Percentiles rank a stretch among this genome's conserved stretches.
phyloP scores from a whole-genome alignment of 225 moss, liverwort and hornwort species.

The Lunularia cruciata region DNA sequence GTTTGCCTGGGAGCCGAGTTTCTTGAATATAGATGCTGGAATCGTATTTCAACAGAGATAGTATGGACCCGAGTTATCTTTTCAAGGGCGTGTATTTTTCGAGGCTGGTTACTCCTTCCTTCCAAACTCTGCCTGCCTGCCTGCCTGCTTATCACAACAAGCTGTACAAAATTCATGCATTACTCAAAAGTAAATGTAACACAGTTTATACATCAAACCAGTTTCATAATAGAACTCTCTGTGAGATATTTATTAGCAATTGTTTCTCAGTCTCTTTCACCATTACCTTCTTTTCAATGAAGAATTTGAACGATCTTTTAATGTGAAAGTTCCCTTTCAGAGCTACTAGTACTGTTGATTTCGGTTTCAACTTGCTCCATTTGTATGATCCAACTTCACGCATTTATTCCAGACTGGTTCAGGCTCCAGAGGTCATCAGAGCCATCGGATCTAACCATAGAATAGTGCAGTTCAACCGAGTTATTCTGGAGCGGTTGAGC shows the following conservation, averaged over 20 bases:
- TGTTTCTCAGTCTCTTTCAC: no score
- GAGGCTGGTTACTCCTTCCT: not conserved
- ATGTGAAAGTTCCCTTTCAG: not conserved
- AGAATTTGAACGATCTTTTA: not conserved
- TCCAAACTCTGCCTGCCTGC: not conserved
- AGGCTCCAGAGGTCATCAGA: no score
- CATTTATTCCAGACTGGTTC: no score
- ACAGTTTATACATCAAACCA: not conserved
- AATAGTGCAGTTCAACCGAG: not conserved
- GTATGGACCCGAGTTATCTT: not conserved
- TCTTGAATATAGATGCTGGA: not conserved
- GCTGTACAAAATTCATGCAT: conserved; percentile 6
- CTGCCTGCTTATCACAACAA: not conserved
- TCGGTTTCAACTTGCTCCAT: not conserved
- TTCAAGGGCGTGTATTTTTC: not conserved
- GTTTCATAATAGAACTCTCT: not conserved
- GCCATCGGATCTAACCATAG: not conserved
- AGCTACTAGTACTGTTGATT: not conserved
- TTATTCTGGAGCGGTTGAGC: not conserved
- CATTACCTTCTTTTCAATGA: not conserved
- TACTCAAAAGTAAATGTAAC: not conserved
- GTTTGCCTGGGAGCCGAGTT: conserved; percentile 8
- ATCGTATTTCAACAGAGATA: not conserved
- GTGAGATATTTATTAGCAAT: not conserved
- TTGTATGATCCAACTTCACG: not conserved